Percentiles rank a stretch among this genome's conserved stretches.
phyloP scores from a whole-genome alignment of 352 stramenopile species.

The Phytophthora palmivora region DNA sequence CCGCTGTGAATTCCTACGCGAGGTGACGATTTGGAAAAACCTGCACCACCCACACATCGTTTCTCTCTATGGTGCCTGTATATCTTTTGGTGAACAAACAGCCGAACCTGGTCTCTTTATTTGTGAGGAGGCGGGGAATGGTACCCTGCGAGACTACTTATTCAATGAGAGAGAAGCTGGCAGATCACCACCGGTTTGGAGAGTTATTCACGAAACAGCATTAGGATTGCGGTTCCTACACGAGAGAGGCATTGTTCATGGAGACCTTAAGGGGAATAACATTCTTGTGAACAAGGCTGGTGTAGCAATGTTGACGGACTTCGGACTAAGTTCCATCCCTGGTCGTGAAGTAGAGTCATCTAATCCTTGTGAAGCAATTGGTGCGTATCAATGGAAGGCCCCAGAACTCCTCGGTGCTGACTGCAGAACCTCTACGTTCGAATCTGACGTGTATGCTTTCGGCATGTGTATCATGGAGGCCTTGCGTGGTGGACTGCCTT shows the following conservation, averaged over 20 bases:
- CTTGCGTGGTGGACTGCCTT: conserved; percentile 32
- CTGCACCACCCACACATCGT: conserved; percentile 76
- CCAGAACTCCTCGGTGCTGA: conserved; percentile 32
- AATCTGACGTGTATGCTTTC: conserved; percentile 40
- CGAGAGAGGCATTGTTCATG: conserved; percentile 27
- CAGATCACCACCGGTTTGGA: conserved; percentile 15
- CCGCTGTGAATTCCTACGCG: conserved; percentile 5
- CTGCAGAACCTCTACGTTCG: conserved; percentile 26
- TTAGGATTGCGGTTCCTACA: conserved; percentile 38
- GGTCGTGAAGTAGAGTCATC: not conserved
- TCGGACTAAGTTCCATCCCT: conserved; percentile 22
- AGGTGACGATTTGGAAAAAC: conserved; percentile 21
- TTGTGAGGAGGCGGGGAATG: conserved; percentile 21
- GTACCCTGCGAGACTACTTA: conserved; percentile 19
- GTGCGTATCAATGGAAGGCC: conserved; percentile 36
- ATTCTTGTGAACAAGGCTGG: conserved; percentile 29
- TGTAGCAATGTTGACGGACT: conserved; percentile 38
- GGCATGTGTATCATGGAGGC: conserved; percentile 47
- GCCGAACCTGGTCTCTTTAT: conserved; percentile 18
- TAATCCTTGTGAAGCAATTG: conserved; percentile 6
- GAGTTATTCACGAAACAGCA: conserved; percentile 27
- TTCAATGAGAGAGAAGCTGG: conserved; percentile 20
- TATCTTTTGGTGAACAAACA: conserved; percentile 7
- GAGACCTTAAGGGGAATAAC: conserved; percentile 34
- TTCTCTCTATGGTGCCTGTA: conserved; percentile 52